These are phyloP conservation scores for Floccularia luteovirens DNA, from an alignment of 768 basidiomycete genomes.

Conservation along the genomic window DNA sequence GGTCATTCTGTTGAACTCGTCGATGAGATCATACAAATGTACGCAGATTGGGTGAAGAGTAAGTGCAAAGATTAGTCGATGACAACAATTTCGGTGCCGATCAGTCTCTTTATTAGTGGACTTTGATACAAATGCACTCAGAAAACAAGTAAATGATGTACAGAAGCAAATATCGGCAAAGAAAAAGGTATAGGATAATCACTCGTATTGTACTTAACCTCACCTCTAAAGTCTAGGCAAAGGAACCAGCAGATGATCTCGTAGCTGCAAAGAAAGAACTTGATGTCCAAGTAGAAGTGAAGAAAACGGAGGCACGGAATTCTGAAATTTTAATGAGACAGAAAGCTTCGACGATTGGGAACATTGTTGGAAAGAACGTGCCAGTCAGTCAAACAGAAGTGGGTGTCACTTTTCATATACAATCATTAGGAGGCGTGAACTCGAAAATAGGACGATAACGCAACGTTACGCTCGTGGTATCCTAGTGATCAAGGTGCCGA, in stretches of 20 bases:
- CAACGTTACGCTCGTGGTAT: conserved; percentile 75
- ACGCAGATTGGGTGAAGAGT: conserved; percentile 93
- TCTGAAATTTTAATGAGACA: conserved; percentile 72
- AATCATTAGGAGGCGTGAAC: not conserved
- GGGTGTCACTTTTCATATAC: conserved; percentile 9
- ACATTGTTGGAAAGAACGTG: conserved; percentile 83
- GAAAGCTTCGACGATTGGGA: conserved; percentile 80
- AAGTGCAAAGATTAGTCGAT: conserved; percentile 21
- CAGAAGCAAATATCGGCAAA: conserved; percentile 94
- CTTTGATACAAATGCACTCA: conserved; percentile 70
- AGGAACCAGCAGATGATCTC: conserved; percentile 84
- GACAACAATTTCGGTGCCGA: conserved; percentile 2
- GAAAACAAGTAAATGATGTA: conserved; percentile 80
- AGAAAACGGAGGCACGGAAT: conserved; percentile 71
- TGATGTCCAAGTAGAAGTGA: conserved; percentile 71
- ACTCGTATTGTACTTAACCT: not conserved
- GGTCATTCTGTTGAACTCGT: conserved; percentile 87
- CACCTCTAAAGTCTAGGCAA: conserved; percentile 53
- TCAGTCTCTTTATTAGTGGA: conserved; percentile 51
- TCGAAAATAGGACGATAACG: conserved; percentile 80
- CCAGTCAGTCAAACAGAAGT: conserved; percentile 90
- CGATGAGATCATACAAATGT: conserved; percentile 90
- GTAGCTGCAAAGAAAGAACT: conserved; percentile 79
- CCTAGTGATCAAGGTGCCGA: conserved; percentile 70
- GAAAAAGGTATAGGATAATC: conserved; percentile 61